Base-by-base conservation (phyloP, 768 basidiomycete genomes). In the Mycena filopes region DNA sequence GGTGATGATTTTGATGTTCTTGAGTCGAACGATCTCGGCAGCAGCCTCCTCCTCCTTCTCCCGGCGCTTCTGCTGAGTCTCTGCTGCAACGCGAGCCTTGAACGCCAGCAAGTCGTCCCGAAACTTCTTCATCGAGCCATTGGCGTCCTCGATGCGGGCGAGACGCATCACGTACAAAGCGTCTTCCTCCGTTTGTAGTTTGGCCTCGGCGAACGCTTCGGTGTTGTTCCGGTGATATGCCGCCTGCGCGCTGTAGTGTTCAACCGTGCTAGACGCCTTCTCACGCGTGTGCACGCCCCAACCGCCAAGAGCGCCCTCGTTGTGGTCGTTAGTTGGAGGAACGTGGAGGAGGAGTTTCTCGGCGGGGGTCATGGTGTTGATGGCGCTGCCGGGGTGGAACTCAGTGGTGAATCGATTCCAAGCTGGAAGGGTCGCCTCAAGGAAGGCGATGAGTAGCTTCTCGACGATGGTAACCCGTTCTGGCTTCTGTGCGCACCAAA, bases 141-240 rank as follows among this genome's bases (percentile, higher is more conserved):
- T 49, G 7, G 49, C 53, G n/a, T 55, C 53, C 16, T 55, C 40
- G 4, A 42, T 26, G 25, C 53, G 53, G 20, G 53, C 53, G 6
- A 55, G 16, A 1, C 53, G 53, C 53, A 55, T 41, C 16, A 55
- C 42, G 15, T 42, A 55, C 25, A 55, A 20, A 1, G 53, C 16
- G 40, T 55, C 53, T 25, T 55, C 53, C n/a, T 55, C 40, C 16
- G 53, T 55, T 2, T 42, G 8, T 16, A 55, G 53, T 21, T n/a
- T 55, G 12, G 53, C 53, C 10, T 23, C 40, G 1, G 53, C 38
- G n/a, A 55, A 55, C 16, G 38, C 40, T 28, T 55, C 53, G 7
- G 53, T 55, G 11, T 55, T 21, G 36, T 55, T 55, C 6, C 26
- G 53, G 13, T 55, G 53, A 25, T 55, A 55, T 0, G 28, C 40